Conservation (phyloP, 345 rosid genomes). For the Syzygium grande region DNA sequence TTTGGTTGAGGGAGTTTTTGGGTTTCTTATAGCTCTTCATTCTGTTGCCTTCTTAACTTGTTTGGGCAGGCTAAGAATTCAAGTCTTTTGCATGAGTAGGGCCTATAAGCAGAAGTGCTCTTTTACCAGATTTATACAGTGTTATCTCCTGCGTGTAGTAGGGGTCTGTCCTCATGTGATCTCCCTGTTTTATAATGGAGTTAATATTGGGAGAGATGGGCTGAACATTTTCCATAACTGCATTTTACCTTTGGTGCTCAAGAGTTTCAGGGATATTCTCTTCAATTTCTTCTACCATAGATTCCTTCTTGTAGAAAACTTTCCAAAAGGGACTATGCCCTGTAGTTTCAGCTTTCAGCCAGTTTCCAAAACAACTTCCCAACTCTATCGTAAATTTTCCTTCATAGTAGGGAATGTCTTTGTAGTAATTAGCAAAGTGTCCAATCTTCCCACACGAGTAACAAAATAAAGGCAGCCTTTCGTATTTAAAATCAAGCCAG, state of each 20-base stretch:
- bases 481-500: too few species aligned
- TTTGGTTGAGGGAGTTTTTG: neutral
- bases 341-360: neutral
- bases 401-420: too few species aligned
- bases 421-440: too few species aligned
- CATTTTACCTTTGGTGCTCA: neutral
- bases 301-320: neutral
- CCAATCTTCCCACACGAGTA: too few species aligned
- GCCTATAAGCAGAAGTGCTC: neutral
- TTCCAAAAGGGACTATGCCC: neutral
- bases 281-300: too few species aligned
- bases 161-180: neutral
- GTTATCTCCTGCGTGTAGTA: neutral
- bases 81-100: neutral
- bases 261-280: neutral
- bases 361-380: too few species aligned
- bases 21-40: neutral
- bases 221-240: neutral
- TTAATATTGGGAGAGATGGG: neutral
- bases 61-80: neutral
- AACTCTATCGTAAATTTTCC: too few species aligned
- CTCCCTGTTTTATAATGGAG: neutral
- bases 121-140: neutral
- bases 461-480: too few species aligned
- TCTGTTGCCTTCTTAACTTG: fast-evolving